phyloP scores from a whole-genome alignment of 2,329 filamentous ascomycete species.

The Ceratocystis papillata region DNA sequence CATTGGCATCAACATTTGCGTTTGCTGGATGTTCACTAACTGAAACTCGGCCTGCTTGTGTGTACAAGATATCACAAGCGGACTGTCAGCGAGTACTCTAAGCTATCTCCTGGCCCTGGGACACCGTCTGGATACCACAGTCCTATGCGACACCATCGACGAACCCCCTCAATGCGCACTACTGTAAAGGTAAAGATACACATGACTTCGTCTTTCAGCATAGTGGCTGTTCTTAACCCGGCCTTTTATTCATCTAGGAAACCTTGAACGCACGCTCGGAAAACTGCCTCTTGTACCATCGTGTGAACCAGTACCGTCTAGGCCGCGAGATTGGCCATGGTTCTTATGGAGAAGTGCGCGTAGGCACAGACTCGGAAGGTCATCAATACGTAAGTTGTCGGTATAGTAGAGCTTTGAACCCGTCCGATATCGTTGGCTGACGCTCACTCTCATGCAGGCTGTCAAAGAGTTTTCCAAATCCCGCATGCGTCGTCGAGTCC shows the following conservation, averaged over 20 bases:
- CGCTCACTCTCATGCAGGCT: slow-evolving; percentile 46
- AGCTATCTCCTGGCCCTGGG: slow-evolving; percentile 20
- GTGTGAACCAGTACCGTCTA: slow-evolving; percentile 91
- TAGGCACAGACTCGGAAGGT: slow-evolving; percentile 81
- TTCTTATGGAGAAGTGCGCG: slow-evolving; percentile 87
- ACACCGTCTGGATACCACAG: slow-evolving; percentile 30
- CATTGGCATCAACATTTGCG: background rate
- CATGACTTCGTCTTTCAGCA: slow-evolving; percentile 4
- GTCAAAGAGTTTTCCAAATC: slow-evolving; percentile 97
- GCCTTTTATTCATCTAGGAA: slow-evolving; percentile 46
- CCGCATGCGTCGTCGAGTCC: slow-evolving; percentile 74
- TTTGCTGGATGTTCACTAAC: background rate
- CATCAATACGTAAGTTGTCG: slow-evolving; percentile 68
- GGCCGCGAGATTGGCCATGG: slow-evolving; percentile 93
- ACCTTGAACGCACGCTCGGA: slow-evolving; percentile 82
- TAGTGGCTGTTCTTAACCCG: background rate
- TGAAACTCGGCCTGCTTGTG: slow-evolving; percentile 6
- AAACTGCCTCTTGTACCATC: slow-evolving; percentile 78
- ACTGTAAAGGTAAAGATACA: slow-evolving; percentile 42
- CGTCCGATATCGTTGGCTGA: background rate
- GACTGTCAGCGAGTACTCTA: slow-evolving; percentile 22
- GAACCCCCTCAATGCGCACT: slow-evolving; percentile 47
- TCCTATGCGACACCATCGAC: slow-evolving; percentile 47
- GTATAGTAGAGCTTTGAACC: background rate
- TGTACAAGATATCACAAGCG: slow-evolving; percentile 22